Percentiles rank a stretch among this genome's conserved stretches.
Conservation (phyloP, 2,329 filamentous ascomycete genomes). For the Microascus cirrosus region DNA sequence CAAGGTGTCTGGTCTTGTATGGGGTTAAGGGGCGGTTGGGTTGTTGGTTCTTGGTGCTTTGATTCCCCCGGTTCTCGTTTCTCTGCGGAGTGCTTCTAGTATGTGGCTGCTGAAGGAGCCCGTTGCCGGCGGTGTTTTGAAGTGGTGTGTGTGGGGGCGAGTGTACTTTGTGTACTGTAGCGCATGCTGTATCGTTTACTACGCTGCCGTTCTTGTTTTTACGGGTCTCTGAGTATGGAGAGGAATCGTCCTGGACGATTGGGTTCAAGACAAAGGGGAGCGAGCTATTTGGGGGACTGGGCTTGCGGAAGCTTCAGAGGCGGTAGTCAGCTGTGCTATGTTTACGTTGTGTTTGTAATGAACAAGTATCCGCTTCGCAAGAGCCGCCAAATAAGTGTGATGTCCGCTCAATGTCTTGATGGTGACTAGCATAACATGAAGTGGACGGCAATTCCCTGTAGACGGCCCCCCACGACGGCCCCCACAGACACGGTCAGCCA, state of each 20-base stretch:
- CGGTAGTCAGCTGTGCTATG: background rate
- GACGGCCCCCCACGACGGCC: no score
- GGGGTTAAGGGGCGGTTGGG: background rate
- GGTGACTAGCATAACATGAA: no score
- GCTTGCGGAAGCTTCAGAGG: background rate
- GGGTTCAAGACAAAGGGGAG: no score
- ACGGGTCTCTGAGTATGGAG: no score
- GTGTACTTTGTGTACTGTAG: background rate
- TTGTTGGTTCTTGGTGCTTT: background rate
- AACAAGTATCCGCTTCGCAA: background rate
- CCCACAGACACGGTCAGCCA: no score
- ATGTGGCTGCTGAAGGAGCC: background rate
- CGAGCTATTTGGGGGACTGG: background rate
- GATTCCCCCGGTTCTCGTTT: conserved; percentile 1
- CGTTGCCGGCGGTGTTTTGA: background rate
- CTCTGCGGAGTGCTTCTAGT: background rate
- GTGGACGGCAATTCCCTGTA: no score
- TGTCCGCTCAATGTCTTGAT: no score
- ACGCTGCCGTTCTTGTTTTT: background rate
- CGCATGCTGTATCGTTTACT: background rate
- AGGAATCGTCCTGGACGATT: no score
- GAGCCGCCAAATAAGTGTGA: no score
- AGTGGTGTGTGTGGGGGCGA: background rate
- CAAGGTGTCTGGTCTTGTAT: background rate
- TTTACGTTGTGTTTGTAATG: background rate